A percentile compares a stretch with the other conserved stretches of the same genome.
These are phyloP conservation scores for Vigna unguiculata DNA, from an alignment of 306 rosid genomes.

Conservation along the genomic window DNA sequence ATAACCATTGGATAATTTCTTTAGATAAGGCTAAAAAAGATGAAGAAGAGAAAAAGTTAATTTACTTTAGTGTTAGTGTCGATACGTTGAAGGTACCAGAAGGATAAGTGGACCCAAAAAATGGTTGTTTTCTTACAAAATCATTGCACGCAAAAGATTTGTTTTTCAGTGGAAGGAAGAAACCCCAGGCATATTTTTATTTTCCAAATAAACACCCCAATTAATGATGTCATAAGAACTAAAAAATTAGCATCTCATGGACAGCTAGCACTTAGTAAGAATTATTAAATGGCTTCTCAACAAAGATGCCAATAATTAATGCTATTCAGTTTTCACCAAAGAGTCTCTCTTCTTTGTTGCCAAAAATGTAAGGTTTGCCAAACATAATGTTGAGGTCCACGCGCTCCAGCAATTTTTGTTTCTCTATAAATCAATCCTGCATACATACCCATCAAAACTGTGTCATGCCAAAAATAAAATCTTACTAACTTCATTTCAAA, in stretches of 20 bases:
- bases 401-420: neutral
- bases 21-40: neutral
- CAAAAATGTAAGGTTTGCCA: constrained; percentile 25
- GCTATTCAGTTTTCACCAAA: neutral
- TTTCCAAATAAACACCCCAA: constrained; percentile 39
- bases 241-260: constrained; percentile 6
- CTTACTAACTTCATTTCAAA: no score
- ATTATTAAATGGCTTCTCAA: constrained; percentile 28
- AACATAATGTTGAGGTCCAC: neutral
- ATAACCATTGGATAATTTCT: neutral
- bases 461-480: neutral
- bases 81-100: neutral
- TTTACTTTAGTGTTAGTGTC: neutral
- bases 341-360: neutral
- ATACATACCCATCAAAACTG: no score
- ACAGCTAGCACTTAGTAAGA: constrained; percentile 34
- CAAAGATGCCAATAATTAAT: constrained; percentile 39
- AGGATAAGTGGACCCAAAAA: constrained; percentile 46
- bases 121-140: constrained; percentile 42
- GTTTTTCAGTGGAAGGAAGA: neutral
- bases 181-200: neutral
- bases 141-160: constrained; percentile 61
- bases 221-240: constrained; percentile 39
- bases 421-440: neutral
- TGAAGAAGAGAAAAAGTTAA: neutral